Evolutionary conservation across 495 filamentous ascomycete species (phyloP), one percentile per base, ranked within the genome.

Genomic region (Neurospora pannonica): DNA sequence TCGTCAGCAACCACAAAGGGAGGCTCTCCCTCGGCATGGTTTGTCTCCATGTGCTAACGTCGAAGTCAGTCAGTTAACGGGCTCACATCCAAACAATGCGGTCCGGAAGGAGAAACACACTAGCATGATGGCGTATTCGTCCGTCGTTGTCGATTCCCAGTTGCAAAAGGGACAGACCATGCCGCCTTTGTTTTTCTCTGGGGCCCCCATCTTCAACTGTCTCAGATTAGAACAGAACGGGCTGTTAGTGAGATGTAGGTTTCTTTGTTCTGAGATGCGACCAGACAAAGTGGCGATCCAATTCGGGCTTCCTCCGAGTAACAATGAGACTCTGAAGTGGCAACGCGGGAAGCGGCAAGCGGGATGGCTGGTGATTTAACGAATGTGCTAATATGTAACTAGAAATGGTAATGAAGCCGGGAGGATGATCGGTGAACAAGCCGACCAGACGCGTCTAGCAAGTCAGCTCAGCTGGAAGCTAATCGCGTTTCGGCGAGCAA

Each of bases 11-110:
- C 81, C 46, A 84, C 78, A 77, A 89, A 91, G n/a, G 89, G 87
- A 8, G 88, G 88, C 67, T 85, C 77, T 11, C 77, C 86, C 48
- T 86, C 86, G 74, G 85, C 77, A 77, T 92, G 90, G 4, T 82
- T 71, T 39, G 85, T 83, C 75, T 92, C 90, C 75, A 92, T 84
- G 77, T 92, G 90, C 78, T 86, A 62, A 31, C 43, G 38, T 42
- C 5, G 38, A 37, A 73, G 71, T 54, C 34, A 71, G 67, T 69
- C 24, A 21, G 13, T 31, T 19, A 37, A 36, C n/a, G 17, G 24
- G 24, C 34, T 67, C 13, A 34, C 28, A 34, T 11, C 24, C 15
- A 37, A 70, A 48, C 11, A 34, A 28, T 19, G 17, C 13, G 9
- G 24, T 19, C 34, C 38, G 15, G 70, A 36, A 28, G 40, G 24